These are phyloP conservation scores for Phytophthora hybrid DNA, from an alignment of 352 stramenopile species.

Conservation along the genomic window DNA sequence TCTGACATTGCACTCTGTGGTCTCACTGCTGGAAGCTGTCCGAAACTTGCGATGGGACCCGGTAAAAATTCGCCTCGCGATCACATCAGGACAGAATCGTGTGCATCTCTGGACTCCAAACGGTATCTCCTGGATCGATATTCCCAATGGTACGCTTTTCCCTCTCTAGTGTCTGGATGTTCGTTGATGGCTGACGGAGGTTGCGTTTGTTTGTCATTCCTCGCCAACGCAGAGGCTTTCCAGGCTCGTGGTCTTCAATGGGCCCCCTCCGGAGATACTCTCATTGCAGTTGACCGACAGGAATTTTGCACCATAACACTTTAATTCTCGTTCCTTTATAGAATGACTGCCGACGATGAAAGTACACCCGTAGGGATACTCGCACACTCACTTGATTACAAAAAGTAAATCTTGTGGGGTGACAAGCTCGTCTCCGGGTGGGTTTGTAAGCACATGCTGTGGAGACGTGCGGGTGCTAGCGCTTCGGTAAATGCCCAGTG, in stretches of 20 bases:
- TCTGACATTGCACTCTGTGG: slow-evolving; percentile 69
- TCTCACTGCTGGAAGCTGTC: slow-evolving; percentile 72
- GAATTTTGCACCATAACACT: slow-evolving; percentile 78
- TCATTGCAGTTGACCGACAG: slow-evolving; percentile 66
- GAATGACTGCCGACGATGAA: neutral
- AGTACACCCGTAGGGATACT: neutral
- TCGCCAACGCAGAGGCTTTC: slow-evolving; percentile 56
- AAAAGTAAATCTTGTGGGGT: slow-evolving; percentile 71
- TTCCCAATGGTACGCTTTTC: slow-evolving; percentile 50
- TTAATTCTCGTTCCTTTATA: slow-evolving; percentile 24
- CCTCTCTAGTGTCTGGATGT: neutral
- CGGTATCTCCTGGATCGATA: slow-evolving; percentile 78
- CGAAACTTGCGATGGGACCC: slow-evolving; percentile 76
- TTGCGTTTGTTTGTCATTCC: neutral
- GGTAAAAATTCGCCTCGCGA: slow-evolving; percentile 51
- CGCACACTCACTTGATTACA: slow-evolving; percentile 60
- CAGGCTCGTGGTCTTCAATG: slow-evolving; percentile 76
- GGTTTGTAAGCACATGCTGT: slow-evolving; percentile 73
- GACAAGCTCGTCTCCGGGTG: slow-evolving; percentile 64
- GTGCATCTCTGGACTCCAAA: slow-evolving; percentile 77
- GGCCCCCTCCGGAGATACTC: slow-evolving; percentile 55
- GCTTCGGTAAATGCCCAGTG: slow-evolving; percentile 63
- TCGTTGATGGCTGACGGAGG: neutral
- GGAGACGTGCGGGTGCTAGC: slow-evolving; percentile 48
- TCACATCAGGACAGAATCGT: slow-evolving; percentile 67